Conservation (phyloP, 2,329 filamentous ascomycete species). For the Colletotrichum acutatum region DNA sequence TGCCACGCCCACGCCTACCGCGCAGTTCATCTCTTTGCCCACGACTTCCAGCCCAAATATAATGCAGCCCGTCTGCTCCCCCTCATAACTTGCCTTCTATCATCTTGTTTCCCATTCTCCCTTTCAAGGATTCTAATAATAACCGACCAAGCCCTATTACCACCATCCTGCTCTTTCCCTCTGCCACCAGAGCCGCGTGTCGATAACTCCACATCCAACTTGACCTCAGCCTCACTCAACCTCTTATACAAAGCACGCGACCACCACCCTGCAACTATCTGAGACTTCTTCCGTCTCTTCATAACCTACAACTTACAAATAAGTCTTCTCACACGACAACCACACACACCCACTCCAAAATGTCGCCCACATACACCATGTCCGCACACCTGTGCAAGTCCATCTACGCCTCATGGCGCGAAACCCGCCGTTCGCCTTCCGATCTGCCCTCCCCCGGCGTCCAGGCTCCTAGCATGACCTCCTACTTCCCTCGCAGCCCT, state of each 20-base stretch:
- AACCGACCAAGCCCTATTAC: neutral
- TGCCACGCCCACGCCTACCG: neutral
- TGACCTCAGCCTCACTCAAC: slow-evolving; percentile 7
- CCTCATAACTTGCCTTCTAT: neutral
- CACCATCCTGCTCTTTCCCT: neutral
- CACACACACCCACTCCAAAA: slow-evolving; percentile 43
- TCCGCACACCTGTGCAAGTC: slow-evolving; percentile 70
- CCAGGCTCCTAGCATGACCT: slow-evolving; percentile 42
- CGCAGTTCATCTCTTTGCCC: neutral
- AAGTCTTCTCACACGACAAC: neutral
- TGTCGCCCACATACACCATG: slow-evolving; percentile 71
- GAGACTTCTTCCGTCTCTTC: neutral
- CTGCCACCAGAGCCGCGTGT: slow-evolving; percentile 23
- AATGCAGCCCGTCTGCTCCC: slow-evolving; percentile 23
- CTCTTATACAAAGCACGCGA: slow-evolving; percentile 21
- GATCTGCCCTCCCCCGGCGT: slow-evolving; percentile 43
- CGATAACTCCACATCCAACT: slow-evolving; percentile 9
- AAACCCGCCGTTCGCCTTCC: slow-evolving; percentile 55
- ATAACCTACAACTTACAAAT: neutral
- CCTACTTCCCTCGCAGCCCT: slow-evolving; percentile 40
- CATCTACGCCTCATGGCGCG: slow-evolving; percentile 68
- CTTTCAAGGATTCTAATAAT: slow-evolving; percentile 26
- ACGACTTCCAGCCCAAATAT: slow-evolving; percentile 24
- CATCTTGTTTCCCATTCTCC: slow-evolving; percentile 6
- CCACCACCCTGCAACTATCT: neutral